Evolutionary conservation across 768 basidiomycete genomes (phyloP).

Genomic region (Lactarius akahatsu): DNA sequence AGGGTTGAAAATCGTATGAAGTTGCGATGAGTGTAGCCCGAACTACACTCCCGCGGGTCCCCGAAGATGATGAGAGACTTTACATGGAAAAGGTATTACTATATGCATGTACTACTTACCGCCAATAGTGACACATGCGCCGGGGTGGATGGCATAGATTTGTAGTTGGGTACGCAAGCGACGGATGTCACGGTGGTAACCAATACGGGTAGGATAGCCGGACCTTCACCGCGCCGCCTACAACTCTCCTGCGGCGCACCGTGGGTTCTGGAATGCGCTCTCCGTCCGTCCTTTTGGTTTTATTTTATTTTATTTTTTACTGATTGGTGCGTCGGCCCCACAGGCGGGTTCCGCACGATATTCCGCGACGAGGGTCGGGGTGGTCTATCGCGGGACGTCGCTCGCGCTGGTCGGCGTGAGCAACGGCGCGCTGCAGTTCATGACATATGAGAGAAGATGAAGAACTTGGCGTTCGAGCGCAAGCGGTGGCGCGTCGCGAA

Average conservation of each 20-base stretch:
- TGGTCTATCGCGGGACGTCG: background rate
- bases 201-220: background rate
- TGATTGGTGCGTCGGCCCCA: too few relatives aligned
- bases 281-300: too few relatives aligned
- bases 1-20: background rate
- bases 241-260: too few relatives aligned
- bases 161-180: background rate
- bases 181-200: constrained; percentile 4
- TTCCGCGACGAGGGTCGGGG: background rate
- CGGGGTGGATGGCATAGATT: background rate
- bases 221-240: too few relatives aligned
- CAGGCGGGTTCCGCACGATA: background rate
- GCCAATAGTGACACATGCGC: background rate
- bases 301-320: too few relatives aligned
- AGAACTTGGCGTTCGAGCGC: background rate
- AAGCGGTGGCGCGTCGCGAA: background rate
- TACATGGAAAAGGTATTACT: too few relatives aligned
- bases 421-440: background rate
- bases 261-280: too few relatives aligned
- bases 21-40: too few relatives aligned
- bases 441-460: background rate
- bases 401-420: background rate
- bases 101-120: background rate
- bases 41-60: background rate
- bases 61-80: background rate